phyloP scores from a whole-genome alignment of 2,329 filamentous ascomycete genomes.

The Aspergillus awamori region DNA sequence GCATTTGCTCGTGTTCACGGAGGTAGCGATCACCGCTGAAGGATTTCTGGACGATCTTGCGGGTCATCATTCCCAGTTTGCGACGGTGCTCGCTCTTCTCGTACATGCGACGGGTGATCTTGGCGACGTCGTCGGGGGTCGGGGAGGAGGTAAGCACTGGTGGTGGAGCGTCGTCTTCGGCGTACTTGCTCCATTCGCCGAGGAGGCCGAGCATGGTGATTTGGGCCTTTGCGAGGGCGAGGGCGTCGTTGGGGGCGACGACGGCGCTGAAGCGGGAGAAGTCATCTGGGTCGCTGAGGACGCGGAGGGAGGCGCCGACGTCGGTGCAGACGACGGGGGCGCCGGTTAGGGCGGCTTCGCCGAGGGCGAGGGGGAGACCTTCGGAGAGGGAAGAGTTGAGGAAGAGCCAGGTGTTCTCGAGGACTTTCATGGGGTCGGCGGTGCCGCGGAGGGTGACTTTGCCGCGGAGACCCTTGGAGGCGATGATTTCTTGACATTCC shows the following conservation, averaged over 20 bases:
- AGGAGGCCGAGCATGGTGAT: conserved; percentile 64
- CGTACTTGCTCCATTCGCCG: conserved; percentile 63
- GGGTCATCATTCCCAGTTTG: conserved; percentile 61
- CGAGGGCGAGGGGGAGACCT: conserved; percentile 50
- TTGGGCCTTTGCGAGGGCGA: conserved; percentile 62
- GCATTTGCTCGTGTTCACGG: conserved; percentile 65
- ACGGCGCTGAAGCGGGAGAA: conserved; percentile 62
- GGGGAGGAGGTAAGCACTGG: conserved; percentile 54
- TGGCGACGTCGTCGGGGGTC: conserved; percentile 53
- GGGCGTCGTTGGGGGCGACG: conserved; percentile 66
- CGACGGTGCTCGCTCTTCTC: conserved; percentile 60
- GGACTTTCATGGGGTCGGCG: conserved; percentile 58
- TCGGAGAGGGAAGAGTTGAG: conserved; percentile 51
- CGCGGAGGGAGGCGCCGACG: conserved; percentile 45
- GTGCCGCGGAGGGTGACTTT: conserved; percentile 58
- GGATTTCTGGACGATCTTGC: conserved; percentile 61
- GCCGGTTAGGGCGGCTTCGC: conserved; percentile 50
- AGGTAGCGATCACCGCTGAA: conserved; percentile 64
- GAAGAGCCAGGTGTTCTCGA: conserved; percentile 61
- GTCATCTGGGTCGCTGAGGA: conserved; percentile 47
- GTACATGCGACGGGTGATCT: conserved; percentile 62
- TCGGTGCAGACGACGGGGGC: conserved; percentile 50
- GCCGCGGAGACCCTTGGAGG: conserved; percentile 56
- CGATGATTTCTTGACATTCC: conserved; percentile 61
- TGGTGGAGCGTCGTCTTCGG: conserved; percentile 52